phyloP scores from a whole-genome alignment of 2,329 filamentous ascomycete species.

The Magnaporthiopsis poae region DNA sequence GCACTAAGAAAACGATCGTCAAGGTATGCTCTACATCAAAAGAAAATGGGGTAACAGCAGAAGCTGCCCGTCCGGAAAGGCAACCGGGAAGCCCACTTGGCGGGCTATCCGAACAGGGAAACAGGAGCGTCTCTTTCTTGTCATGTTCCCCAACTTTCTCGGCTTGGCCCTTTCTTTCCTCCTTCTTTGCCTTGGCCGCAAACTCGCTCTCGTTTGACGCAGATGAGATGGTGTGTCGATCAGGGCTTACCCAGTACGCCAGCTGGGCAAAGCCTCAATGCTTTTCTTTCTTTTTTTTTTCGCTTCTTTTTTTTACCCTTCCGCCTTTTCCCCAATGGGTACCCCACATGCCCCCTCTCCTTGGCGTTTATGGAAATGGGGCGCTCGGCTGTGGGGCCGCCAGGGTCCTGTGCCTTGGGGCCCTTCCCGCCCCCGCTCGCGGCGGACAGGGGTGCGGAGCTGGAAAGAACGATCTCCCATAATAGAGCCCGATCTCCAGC shows the following conservation, averaged over 20 bases:
- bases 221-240: too few relatives aligned
- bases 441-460: background rate
- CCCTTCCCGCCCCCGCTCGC: background rate
- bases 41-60: background rate
- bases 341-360: background rate
- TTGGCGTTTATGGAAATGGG: background rate
- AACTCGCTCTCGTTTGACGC: background rate
- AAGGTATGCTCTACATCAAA: too few relatives aligned
- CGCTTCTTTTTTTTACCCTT: background rate
- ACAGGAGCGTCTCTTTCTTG: background rate
- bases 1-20: too few relatives aligned
- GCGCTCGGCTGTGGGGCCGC: background rate
- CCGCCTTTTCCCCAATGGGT: background rate
- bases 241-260: background rate
- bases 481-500: background rate
- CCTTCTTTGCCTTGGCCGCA: background rate
- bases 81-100: background rate
- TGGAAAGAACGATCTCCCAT: background rate
- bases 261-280: background rate
- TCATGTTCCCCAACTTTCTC: background rate
- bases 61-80: background rate
- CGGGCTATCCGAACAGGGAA: background rate
- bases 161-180: background rate
- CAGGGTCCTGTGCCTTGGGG: background rate
- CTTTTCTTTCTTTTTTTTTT: background rate